These are phyloP conservation scores for Neofusicoccum cordaticola DNA, from an alignment of 2,329 filamentous ascomycete genomes.

Conservation along the genomic window DNA sequence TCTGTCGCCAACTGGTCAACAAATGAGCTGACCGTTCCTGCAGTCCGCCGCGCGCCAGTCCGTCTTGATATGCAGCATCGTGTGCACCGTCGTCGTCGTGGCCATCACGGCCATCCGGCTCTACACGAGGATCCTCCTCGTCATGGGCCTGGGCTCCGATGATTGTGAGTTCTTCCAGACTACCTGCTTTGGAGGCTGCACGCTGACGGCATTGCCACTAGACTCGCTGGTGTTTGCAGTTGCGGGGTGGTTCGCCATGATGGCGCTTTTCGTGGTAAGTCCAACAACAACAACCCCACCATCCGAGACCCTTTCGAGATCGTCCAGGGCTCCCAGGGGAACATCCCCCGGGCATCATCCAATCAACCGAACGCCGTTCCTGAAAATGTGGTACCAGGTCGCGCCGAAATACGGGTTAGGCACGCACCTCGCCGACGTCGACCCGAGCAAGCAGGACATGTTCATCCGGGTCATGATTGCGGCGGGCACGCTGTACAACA, in stretches of 20 bases:
- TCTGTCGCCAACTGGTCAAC: neutral
- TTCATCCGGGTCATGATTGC: neutral
- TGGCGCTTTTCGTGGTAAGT: neutral
- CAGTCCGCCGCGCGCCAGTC: too few relatives aligned
- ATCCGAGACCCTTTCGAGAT: neutral
- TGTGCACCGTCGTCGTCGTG: neutral
- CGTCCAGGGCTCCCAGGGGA: neutral
- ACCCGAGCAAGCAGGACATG: neutral
- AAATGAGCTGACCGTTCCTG: too few relatives aligned
- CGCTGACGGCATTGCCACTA: neutral
- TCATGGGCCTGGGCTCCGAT: neutral
- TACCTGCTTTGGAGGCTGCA: too few relatives aligned
- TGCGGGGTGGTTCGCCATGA: neutral
- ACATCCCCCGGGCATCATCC: neutral
- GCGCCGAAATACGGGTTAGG: neutral
- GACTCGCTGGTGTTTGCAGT: neutral
- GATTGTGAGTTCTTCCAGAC: neutral
- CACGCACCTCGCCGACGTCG: constrained; percentile 2
- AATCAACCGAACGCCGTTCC: neutral
- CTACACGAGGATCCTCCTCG: constrained; percentile 1
- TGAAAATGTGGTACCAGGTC: neutral
- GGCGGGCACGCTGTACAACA: constrained; percentile 16
- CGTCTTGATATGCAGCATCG: neutral
- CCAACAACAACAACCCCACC: neutral
- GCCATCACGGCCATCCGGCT: neutral